Base-by-base conservation (phyloP, 2,329 filamentous ascomycete genomes). In the Grosmannia clavigera region DNA sequence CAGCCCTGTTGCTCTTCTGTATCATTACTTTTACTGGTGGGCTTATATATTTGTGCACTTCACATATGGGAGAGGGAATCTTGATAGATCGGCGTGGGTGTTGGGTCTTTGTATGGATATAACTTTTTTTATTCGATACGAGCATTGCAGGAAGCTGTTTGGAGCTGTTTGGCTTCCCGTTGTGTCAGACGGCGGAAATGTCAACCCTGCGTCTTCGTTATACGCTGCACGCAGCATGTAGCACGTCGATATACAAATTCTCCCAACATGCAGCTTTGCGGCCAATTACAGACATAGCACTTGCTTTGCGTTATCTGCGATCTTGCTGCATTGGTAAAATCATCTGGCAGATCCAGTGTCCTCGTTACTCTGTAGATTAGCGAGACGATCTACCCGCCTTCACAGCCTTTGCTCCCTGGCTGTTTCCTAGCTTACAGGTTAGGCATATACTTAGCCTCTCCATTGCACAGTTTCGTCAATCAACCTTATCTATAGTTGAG, bases 1-100 rank as follows among this genome's bases (percentile, higher is more conserved):
- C 55, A 57, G 46, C 57, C 50, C 5, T 33, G 22, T 54, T 43
- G 25, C 56, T 59, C 27, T 51, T 56, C 43, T 58, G 58, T 59
- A 59, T 22, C 14, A 56, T 38, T 57, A 57, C 27, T 35, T 33
- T 19, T 57, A 52, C 46, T 35, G 27, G 53, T 55, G 35, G 35
- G 3, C 29, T 35, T 46, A 22, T 56, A 53, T 35, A 27, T 19
- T n/a, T n/a, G 43, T n/a, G 43, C 3, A 46, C 19, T 46, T 46
- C 43, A 4, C 25, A 3, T 33, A 11, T n/a, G 2, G 22, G 54
- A 22, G 40, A 10, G 55, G 38, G 27, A 6, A 33, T 55, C 38
- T 46, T 46, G 19, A 55, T 57, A 48, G 38, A 48, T 12, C 27
- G 40, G 55, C 55, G 55, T n/a, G 55, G 54, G 55, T 57, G 55